Evolutionary conservation across 345 rosid genomes (phyloP), one percentile per base, ranked within the genome.

Genomic region (Citrus reticulata): DNA sequence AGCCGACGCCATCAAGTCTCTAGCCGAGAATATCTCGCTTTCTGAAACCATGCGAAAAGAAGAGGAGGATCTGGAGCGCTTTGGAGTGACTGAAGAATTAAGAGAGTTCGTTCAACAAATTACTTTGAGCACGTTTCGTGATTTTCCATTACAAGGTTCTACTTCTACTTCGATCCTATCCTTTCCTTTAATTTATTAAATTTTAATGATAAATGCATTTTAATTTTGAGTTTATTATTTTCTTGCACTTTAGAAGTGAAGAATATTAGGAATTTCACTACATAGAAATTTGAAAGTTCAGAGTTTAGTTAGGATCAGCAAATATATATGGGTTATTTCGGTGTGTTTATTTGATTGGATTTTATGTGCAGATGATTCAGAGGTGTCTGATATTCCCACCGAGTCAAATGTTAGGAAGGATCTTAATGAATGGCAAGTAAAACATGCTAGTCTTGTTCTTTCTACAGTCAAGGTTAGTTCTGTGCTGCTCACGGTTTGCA

Each of bases 391-490:
- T 74, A 85, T 88, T 81, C 87, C 91, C 7, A 67, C 84, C 1
- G 81, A 80, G 77, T 89, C 92, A 37, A 91, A 91, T 78, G 85
- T 91, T 55, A 84, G 87, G 67, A 84, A 88, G 84, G 94, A 91
- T 85, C 94, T 88, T 74, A 86, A 86, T 0, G 89, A 88, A 68
- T 89, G 89, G 84, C 92, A 91, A 85, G 89, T 76, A 75, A 85
- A 85, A 77, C 94, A 91, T 75, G 92, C 91, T 30, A 81, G 77
- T 59, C 87, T 91, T 20, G 91, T 91, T 10, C 90, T 91, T 64
- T 80, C 83, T 9, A 77, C 89, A 2, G 91, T 91, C 76, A 86
- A 88, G 92, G 94, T 74, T 87, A 58, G 22, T 54, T 70, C 34
- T 54, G 17, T 54, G 62, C 34, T 54, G 35, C 55, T 39, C 24